These are phyloP conservation scores for Delphinella strobiligena DNA, from an alignment of 2,329 filamentous ascomycete genomes.

Conservation along the genomic window DNA sequence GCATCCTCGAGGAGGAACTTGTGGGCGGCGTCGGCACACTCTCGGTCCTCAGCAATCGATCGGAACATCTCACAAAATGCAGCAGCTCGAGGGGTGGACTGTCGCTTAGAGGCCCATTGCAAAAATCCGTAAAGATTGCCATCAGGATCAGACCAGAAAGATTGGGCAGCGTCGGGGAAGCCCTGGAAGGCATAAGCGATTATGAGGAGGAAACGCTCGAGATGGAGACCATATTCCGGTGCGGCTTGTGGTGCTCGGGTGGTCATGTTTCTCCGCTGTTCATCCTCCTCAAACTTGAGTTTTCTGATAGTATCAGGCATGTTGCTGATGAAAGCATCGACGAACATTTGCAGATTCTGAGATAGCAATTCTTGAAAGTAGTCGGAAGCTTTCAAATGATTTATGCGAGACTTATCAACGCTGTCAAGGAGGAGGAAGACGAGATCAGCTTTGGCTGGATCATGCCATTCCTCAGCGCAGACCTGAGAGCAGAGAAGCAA, in stretches of 20 bases:
- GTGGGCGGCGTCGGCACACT: conserved; percentile 75
- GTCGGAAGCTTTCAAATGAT: conserved; percentile 51
- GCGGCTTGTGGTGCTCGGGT: conserved; percentile 28
- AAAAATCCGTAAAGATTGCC: conserved; percentile 90
- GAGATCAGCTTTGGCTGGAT: conserved; percentile 72
- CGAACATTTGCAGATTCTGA: conserved; percentile 73
- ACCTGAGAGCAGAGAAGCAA: conserved; percentile 74
- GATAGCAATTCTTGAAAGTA: conserved; percentile 64
- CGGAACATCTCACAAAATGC: conserved; percentile 96
- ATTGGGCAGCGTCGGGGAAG: conserved; percentile 69
- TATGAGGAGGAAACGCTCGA: conserved; percentile 85
- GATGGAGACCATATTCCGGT: conserved; percentile 16
- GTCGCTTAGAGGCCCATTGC: conserved; percentile 90
- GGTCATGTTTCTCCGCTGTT: conserved; percentile 50
- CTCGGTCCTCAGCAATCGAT: conserved; percentile 69
- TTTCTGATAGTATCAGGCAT: conserved; percentile 84
- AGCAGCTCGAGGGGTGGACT: conserved; percentile 89
- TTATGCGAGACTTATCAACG: conserved; percentile 53
- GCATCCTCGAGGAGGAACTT: conserved; percentile 83
- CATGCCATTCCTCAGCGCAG: conserved; percentile 71
- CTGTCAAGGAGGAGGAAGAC: conserved; percentile 75
- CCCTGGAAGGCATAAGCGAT: conserved; percentile 87
- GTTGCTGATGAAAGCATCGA: conserved; percentile 88
- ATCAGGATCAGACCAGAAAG: conserved; percentile 86
- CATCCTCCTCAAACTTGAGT: conserved; percentile 79